Base-by-base conservation (phyloP, 805 yeast species). In the Saturnispora halmiae region DNA sequence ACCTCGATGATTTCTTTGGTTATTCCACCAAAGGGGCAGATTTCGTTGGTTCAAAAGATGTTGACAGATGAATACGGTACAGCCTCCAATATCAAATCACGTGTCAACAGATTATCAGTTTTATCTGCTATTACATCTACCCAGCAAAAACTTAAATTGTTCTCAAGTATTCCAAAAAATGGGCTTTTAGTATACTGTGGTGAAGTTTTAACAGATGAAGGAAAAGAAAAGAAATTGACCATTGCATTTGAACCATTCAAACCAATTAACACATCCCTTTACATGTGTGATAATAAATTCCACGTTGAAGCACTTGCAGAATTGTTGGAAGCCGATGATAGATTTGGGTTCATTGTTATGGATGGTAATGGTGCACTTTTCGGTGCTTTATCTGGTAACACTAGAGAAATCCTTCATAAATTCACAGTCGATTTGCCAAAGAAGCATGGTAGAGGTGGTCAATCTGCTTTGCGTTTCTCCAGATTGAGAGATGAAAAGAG, bases 371-470 rank as follows among this genome's bases (percentile, higher is more conserved):
- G 98, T 46, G 85, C 96, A 3, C 70, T 92, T 51, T 92, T 92
- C 54, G 99, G 99, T 66, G 74, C 94, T 15, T 77, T 92, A 42
- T 79, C 94, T 34, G 99, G 99, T 63, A 92, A 92, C 69, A 88
- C 95, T 35, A 82, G 98, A 71, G 96, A 92, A 48, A 85, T 92
- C 34, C 71, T 92, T 58, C 95, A 90, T 66, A 92, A 92, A 66
- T 92, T 92, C 67, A 82, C 87, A 2, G 99, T 92, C 42, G 99
- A 92, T 65, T 72, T 92, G 55, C 99, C 99, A 55, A 92, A 92
- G 72, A 92, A 92, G 85, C 98, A 92, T 73, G 98, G 98, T 58
- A 83, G 98, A 75, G 98, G 98, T 83, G 98, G 98, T 82, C 98
- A 92, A 71, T 92, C 99, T 48, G 98, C 99, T 34, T 62, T 92